Conservation (phyloP, 139 green algal genomes). For the Coccomyxa sp. region DNA sequence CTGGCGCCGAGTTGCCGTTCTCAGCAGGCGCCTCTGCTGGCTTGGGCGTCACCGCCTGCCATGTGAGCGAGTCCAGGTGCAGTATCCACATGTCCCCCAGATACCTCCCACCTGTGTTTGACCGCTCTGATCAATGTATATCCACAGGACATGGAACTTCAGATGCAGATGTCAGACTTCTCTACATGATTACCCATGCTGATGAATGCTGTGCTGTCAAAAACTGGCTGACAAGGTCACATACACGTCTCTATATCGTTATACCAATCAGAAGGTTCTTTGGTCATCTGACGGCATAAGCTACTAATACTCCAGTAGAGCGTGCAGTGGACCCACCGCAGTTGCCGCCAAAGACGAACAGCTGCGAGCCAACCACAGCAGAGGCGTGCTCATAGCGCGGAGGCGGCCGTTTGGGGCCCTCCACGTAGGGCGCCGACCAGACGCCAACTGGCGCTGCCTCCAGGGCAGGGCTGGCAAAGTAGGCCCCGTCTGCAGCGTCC, state of each 20-base stretch:
- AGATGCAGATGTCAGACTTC: too few relatives aligned
- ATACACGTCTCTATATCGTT: too few relatives aligned
- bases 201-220: too few relatives aligned
- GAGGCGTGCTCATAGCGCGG: conserved; percentile 83
- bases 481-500: background rate
- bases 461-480: background rate
- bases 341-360: conserved; percentile 87
- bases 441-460: conserved; percentile 6
- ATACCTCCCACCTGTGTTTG: conserved; percentile 71
- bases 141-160: background rate
- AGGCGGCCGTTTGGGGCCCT: conserved; percentile 18
- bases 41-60: conserved; percentile 36
- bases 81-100: conserved; percentile 82
- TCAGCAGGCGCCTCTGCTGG: background rate
- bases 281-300: too few relatives aligned
- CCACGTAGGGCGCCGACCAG: conserved; percentile 1
- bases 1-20: background rate
- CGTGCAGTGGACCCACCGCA: conserved; percentile 48
- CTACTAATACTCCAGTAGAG: too few relatives aligned
- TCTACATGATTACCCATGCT: too few relatives aligned
- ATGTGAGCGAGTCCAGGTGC: conserved; percentile 68
- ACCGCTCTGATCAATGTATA: too few relatives aligned
- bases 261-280: too few relatives aligned
- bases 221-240: too few relatives aligned
- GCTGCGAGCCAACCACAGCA: conserved; percentile 48